Evolutionary conservation across 768 basidiomycete genomes (phyloP), one percentile per base, ranked within the genome.

Genomic region (Phanerochaete sordida): DNA sequence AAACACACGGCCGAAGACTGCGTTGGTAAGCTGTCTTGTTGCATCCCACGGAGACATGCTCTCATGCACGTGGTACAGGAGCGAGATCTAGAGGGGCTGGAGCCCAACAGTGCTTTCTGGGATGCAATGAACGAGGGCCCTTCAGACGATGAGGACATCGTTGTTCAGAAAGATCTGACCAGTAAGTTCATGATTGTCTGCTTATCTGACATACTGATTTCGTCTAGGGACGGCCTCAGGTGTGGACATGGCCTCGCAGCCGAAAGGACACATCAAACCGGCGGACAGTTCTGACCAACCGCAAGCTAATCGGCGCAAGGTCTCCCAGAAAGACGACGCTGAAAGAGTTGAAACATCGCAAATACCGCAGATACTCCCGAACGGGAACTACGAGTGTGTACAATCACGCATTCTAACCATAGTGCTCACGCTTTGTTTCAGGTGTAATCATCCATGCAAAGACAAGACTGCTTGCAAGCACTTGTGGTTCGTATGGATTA

Each of bases 371-470:
- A 78, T 74, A 64, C 75, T 86, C 16, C 73, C 81, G 1, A 86
- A 90, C 67, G 89, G 88, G 15, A 87, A 83, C 58, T 86, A 83
- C 62, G 75, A 77, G 90, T 87, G 64, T 60, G 81, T 61, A n/a
- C 52, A 31, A 9, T 24, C 26, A 37, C 11, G 23, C 27, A 19
- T 33, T 33, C 28, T n/a, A 23, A 7, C 27, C 16, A 19, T 7
- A 11, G 24, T 52, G 31, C 37, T 24, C 16, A 64, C n/a, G 26
- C 19, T 56, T 30, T 23, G 27, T 57, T 19, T n/a, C 30, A 91
- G 90, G 52, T 94, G 92, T 67, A 89, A 90, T 64, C 92, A 94
- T 65, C 54, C 79, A 23, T 94, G 92, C 78, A 90, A 88, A 69
- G 84, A 91, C 66, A 93, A 92, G 71, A 73, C 75, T 3, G 79